phyloP scores from a whole-genome alignment of 257 asterid species.

The Rubia yunnanensis region DNA sequence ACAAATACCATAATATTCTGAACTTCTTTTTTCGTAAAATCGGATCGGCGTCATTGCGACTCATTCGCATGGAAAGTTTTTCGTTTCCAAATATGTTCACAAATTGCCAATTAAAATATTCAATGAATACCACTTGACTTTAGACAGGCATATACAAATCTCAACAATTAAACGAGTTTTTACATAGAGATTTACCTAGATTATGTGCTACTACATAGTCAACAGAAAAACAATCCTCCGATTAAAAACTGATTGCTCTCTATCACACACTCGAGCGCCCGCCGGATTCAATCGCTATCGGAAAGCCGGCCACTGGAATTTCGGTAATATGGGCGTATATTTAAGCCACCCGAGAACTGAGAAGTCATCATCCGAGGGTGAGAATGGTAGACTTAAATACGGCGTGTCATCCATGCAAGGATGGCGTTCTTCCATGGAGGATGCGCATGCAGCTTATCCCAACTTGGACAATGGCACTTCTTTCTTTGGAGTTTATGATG shows the following conservation, averaged over 20 bases:
- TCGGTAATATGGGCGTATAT: slow-evolving; percentile 80
- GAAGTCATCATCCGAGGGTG: slow-evolving; percentile 74
- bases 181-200: too few species aligned
- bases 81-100: too few species aligned
- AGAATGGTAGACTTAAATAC: slow-evolving; percentile 59
- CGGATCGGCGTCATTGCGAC: too few species aligned
- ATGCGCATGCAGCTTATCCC: slow-evolving; percentile 89
- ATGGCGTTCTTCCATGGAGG: slow-evolving; percentile 94
- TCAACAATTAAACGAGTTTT: too few species aligned
- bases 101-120: too few species aligned
- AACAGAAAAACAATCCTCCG: slow-evolving; percentile 3
- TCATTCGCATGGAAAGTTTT: too few species aligned
- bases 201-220: too few species aligned
- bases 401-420: slow-evolving; percentile 96
- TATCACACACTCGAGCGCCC: neutral
- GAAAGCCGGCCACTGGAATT: slow-evolving; percentile 2
- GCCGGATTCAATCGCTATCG: neutral
- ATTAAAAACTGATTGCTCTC: slow-evolving; percentile 7
- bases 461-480: slow-evolving; percentile 71
- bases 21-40: too few species aligned
- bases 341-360: slow-evolving; percentile 83
- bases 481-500: slow-evolving; percentile 97
- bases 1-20: too few species aligned
- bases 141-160: too few species aligned
- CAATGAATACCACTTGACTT: too few species aligned